Evolutionary conservation across 441 rosid genomes (phyloP), one percentile per base, ranked within the genome.

Genomic region (Biscutella laevigata): DNA sequence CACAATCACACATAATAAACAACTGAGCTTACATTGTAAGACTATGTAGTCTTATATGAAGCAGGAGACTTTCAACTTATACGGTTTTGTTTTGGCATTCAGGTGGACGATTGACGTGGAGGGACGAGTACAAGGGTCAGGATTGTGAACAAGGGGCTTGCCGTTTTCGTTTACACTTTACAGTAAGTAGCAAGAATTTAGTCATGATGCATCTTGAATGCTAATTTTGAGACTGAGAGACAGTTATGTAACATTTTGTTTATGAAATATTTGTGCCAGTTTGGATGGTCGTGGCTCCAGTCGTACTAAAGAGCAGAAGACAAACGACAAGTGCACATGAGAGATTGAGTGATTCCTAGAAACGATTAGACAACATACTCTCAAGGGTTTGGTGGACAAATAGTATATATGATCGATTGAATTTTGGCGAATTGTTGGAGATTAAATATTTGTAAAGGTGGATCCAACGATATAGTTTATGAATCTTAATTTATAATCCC

Each of bases 81-180:
- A 15, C 1, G 10, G 1, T 44, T 14, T 36, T 34, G 12, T 0
- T 24, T 17, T 12, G 2, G 34, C 21, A 12, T 70, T 67, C 71
- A 92, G 98, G 78, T 92, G 98, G 98, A 92, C 98, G 25, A 85
- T 92, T 57, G 98, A 91, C 26, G 96, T 91, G 41, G 98, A 40
- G 88, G 98, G 98, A 92, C 98, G 7, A 92, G 98, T 68, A 76
- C 95, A 33, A 88, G 98, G 98, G 96, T 92, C 22, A 79, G 91
- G 65, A 61, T 92, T 27, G 82, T 86, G 46, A 88, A 85, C 44
- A 96, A 92, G 71, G 88, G 96, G 96, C 79, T 92, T 6, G 98
- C 95, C n/a, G 96, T 79, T 66, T 88, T 91, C 19, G 83, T 92
- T 10, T 92, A 85, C 62, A 20, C n/a, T n/a, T n/a, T n/a, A n/a